Evolutionary conservation across 2,329 filamentous ascomycete genomes (phyloP).

Genomic region (Myriosclerotinia duriaeana): DNA sequence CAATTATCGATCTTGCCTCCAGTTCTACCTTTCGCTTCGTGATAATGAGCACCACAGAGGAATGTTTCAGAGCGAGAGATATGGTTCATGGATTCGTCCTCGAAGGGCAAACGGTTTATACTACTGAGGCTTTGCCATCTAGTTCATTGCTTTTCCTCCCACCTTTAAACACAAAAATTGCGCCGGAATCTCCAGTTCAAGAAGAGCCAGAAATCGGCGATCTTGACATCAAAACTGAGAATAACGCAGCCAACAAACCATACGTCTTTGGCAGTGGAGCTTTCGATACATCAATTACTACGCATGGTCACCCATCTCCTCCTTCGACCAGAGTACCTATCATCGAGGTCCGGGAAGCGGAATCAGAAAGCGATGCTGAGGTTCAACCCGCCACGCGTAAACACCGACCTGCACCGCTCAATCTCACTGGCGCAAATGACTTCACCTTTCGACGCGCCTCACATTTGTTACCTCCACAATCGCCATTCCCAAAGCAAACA

Average conservation of each 20-base stretch:
- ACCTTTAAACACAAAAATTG: neutral
- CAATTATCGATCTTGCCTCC: slow-evolving; percentile 29
- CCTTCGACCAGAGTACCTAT: slow-evolving; percentile 1
- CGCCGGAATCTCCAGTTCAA: neutral
- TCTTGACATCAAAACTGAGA: neutral
- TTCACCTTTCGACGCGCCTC: neutral
- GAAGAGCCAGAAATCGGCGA: neutral
- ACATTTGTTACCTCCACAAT: slow-evolving; percentile 15
- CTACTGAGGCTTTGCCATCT: slow-evolving; percentile 22
- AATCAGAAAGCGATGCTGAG: neutral
- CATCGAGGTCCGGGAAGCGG: neutral
- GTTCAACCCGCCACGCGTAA: slow-evolving; percentile 4
- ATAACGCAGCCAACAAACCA: neutral
- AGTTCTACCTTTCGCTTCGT: slow-evolving; percentile 34
- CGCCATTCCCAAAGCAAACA: slow-evolving; percentile 14
- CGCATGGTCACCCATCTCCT: slow-evolving; percentile 17
- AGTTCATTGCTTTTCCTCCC: slow-evolving; percentile 5
- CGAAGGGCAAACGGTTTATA: neutral
- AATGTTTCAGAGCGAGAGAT: slow-evolving; percentile 26
- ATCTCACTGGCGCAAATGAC: neutral
- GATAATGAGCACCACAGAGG: slow-evolving; percentile 30
- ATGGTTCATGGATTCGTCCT: slow-evolving; percentile 26
- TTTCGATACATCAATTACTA: neutral
- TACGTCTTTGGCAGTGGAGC: neutral
- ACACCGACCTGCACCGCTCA: slow-evolving; percentile 13